Evolutionary conservation across 352 stramenopile species (phyloP).

Genomic region (Phytophthora ohioensis): DNA sequence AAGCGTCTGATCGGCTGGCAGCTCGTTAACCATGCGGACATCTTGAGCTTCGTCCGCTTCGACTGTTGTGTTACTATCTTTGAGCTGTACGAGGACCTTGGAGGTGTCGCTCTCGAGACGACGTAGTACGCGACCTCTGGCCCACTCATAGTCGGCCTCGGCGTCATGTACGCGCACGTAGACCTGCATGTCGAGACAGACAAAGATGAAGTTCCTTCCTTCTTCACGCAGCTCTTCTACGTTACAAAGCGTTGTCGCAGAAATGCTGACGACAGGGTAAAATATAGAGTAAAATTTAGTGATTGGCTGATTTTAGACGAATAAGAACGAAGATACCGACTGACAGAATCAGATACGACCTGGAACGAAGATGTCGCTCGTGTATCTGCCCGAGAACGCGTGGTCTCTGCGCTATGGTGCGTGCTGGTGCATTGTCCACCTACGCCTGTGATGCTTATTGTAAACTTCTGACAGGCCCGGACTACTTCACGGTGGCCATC

Average conservation of each 20-base stretch:
- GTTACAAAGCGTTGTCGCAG: constrained; percentile 38
- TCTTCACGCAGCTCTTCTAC: constrained; percentile 26
- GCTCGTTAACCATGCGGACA: constrained; percentile 64
- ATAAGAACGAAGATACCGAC: constrained; percentile 5
- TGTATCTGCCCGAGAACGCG: constrained; percentile 74
- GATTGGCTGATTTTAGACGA: constrained; percentile 16
- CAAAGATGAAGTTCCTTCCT: constrained; percentile 12
- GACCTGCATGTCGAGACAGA: constrained; percentile 50
- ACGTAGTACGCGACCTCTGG: constrained; percentile 48
- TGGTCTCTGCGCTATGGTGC: constrained; percentile 81
- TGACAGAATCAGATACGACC: constrained; percentile 18
- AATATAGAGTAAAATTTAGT: neutral
- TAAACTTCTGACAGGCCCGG: constrained; percentile 45
- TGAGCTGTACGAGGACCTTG: constrained; percentile 53
- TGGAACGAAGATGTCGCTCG: constrained; percentile 62
- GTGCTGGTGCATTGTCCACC: constrained; percentile 12
- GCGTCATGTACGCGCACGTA: constrained; percentile 58
- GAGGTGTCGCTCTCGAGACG: constrained; percentile 40
- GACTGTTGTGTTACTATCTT: constrained; percentile 48
- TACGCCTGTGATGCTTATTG: neutral
- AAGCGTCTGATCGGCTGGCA: constrained; percentile 44
- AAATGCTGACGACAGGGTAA: constrained; percentile 24
- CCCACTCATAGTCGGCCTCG: constrained; percentile 56
- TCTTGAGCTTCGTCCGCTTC: constrained; percentile 55
- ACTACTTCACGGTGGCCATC: constrained; percentile 82